Evolutionary conservation across 768 basidiomycete species (phyloP).

Genomic region (Polyporus arcularius): DNA sequence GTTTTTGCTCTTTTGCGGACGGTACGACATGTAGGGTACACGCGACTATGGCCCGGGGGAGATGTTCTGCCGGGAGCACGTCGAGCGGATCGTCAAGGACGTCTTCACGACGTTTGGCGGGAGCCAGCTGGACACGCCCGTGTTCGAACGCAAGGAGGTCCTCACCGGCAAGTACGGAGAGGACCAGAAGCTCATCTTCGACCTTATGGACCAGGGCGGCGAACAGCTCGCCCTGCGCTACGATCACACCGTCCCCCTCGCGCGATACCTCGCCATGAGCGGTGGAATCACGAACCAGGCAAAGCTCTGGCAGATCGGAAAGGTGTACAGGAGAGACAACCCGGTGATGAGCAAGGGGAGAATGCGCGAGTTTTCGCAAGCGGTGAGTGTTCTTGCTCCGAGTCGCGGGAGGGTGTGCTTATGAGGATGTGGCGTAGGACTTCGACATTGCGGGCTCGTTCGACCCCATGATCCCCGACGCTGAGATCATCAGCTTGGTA

Average conservation of each 20-base stretch:
- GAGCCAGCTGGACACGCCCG: conserved; percentile 93
- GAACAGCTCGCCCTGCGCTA: conserved; percentile 94
- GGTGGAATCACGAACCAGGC: conserved; percentile 72
- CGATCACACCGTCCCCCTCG: conserved; percentile 96
- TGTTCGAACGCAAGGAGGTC: conserved; percentile 97
- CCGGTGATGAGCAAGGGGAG: conserved; percentile 98
- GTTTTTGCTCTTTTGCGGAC: background rate
- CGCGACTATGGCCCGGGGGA: conserved; percentile 92
- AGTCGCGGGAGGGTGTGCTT: conserved; percentile 5
- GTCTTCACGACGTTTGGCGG: conserved; percentile 90
- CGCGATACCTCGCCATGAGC: conserved; percentile 93
- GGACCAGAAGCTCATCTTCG: conserved; percentile 96
- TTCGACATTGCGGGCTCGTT: conserved; percentile 91
- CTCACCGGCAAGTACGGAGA: conserved; percentile 97
- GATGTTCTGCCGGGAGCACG: conserved; percentile 88
- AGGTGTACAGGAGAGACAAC: conserved; percentile 95
- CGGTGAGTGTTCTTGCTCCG: conserved; percentile 36
- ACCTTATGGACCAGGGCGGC: conserved; percentile 96
- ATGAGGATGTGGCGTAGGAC: conserved; percentile 53
- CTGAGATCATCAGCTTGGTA: conserved; percentile 81
- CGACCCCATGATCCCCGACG: conserved; percentile 98
- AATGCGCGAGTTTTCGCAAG: conserved; percentile 98
- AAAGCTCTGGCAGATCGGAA: conserved; percentile 98
- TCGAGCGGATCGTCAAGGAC: conserved; percentile 86
- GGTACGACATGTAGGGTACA: conserved; percentile 64